Base-by-base conservation (phyloP, 139 green algal genomes). In the Chlorella sp. region DNA sequence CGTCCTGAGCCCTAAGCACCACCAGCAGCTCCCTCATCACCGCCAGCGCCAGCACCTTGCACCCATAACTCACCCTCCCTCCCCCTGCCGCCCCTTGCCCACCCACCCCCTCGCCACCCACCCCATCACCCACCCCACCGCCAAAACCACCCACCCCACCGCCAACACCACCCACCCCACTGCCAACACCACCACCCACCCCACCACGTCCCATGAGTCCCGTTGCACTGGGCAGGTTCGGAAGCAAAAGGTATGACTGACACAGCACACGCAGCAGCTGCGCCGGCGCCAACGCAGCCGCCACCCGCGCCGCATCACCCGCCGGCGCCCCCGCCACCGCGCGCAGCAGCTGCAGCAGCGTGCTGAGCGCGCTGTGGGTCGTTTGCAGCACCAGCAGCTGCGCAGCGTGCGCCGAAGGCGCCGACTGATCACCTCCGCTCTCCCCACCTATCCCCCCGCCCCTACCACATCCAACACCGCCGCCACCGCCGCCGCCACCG, bases 41-140 rank as follows among this genome's bases (percentile, higher is more conserved):
- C 59, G 70, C 68, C 50, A 73, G 33, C 20, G 83, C 80, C 51
- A 72, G 49, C 55, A 63, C 68, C 2, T 77, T 59, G 72, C 74
- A 84, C 36, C 77, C 68, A 30, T 84, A 84, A 49, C 59, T 74
- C 31, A 51, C 64, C 31, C 73, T 26, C 10, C 10, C 17, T 55
- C 10, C 42, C 42, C 10, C 17, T 55, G 17, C 17, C 10, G 17
- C 10, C 10, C 42, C 42, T 55, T 55, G 42, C n/a, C n/a, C n/a
- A n/a, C n/a, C n/a, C n/a, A n/a, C n/a, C n/a, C n/a, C n/a, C n/a
- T n/a, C n/a, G n/a, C n/a, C n/a, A n/a, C n/a, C n/a, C n/a, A n/a
- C n/a, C n/a, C n/a, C n/a, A n/a, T n/a, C n/a, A n/a, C n/a, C n/a
- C n/a, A n/a, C n/a, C n/a, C n/a, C n/a, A n/a, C n/a, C n/a, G n/a